These are phyloP conservation scores for Pythium pectinolyticum DNA, from an alignment of 352 stramenopile species.

Conservation along the genomic window DNA sequence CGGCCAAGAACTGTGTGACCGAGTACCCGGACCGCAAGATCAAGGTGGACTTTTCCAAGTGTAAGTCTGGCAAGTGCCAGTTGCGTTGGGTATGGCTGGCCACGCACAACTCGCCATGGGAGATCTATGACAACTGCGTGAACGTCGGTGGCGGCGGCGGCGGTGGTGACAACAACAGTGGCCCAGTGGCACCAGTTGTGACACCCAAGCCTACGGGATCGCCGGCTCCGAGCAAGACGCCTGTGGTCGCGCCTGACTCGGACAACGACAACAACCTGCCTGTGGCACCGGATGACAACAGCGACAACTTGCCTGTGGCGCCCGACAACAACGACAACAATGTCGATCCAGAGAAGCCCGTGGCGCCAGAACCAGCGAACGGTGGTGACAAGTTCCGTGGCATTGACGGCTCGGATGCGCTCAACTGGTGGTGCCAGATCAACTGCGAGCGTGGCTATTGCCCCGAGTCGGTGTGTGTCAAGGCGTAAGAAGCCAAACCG, in stretches of 20 bases:
- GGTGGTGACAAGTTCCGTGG: neutral
- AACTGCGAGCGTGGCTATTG: conserved; percentile 18
- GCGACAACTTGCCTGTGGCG: no score
- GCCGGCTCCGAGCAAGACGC: neutral
- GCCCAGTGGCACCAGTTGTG: neutral
- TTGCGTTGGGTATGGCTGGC: conserved; percentile 50
- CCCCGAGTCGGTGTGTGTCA: neutral
- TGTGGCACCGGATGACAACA: neutral
- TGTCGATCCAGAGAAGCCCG: neutral
- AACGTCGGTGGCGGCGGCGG: conserved; percentile 20
- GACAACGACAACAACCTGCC: neutral
- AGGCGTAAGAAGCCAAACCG: neutral
- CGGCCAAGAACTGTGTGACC: conserved; percentile 35
- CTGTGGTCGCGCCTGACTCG: no score
- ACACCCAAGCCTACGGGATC: neutral
- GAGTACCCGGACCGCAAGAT: conserved; percentile 35
- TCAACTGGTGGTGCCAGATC: conserved; percentile 19
- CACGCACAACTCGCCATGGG: conserved; percentile 42
- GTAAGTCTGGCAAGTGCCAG: conserved; percentile 29
- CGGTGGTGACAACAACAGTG: neutral
- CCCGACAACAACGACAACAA: neutral
- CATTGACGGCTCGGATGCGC: conserved; percentile 6
- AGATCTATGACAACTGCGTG: conserved; percentile 51
- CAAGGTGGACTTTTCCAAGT: conserved; percentile 38
- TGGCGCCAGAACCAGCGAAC: neutral